Conservation (phyloP, 208 protist genomes). For the Crithidia acanthocephali region DNA sequence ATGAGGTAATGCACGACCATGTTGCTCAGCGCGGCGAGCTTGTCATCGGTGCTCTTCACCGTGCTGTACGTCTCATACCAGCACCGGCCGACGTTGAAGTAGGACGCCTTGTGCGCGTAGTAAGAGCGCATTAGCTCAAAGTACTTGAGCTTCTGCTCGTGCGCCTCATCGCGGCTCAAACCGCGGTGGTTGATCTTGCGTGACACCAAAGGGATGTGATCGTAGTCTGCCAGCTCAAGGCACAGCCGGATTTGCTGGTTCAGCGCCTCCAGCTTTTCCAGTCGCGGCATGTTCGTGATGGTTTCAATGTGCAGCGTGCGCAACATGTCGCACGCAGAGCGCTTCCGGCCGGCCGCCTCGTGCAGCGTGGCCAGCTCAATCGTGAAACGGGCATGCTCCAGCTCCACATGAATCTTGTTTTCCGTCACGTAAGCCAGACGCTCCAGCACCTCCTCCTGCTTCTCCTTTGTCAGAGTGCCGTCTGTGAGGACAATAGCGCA, state of each 20-base stretch:
- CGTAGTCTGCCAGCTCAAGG: slow-evolving; percentile 94
- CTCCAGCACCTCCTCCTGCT: slow-evolving; percentile 89
- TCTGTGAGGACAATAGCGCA: slow-evolving; percentile 68
- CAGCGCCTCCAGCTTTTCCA: slow-evolving; percentile 96
- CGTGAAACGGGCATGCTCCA: slow-evolving; percentile 95
- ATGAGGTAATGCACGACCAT: slow-evolving; percentile 86
- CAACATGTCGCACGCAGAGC: slow-evolving; percentile 93
- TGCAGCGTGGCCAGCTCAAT: slow-evolving; percentile 91
- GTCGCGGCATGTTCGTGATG: slow-evolving; percentile 96
- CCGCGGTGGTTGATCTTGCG: slow-evolving; percentile 94
- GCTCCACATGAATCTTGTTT: slow-evolving; percentile 97
- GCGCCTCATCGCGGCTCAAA: slow-evolving; percentile 66
- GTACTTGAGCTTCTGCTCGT: slow-evolving; percentile 83
- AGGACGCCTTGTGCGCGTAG: slow-evolving; percentile 81
- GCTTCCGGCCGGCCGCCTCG: slow-evolving; percentile 91
- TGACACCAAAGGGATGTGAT: slow-evolving; percentile 93
- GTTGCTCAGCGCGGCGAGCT: slow-evolving; percentile 75
- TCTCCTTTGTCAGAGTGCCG: slow-evolving; percentile 49
- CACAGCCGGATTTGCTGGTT: slow-evolving; percentile 96
- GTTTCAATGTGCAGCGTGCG: slow-evolving; percentile 97
- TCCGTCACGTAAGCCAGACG: slow-evolving; percentile 91
- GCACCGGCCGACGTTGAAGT: slow-evolving; percentile 94
- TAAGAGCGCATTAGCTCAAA: slow-evolving; percentile 92
- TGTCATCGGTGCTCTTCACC: slow-evolving; percentile 70
- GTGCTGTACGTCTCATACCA: slow-evolving; percentile 95